Conservation (phyloP, 306 rosid species). For the Ammopiptanthus mongolicus region DNA sequence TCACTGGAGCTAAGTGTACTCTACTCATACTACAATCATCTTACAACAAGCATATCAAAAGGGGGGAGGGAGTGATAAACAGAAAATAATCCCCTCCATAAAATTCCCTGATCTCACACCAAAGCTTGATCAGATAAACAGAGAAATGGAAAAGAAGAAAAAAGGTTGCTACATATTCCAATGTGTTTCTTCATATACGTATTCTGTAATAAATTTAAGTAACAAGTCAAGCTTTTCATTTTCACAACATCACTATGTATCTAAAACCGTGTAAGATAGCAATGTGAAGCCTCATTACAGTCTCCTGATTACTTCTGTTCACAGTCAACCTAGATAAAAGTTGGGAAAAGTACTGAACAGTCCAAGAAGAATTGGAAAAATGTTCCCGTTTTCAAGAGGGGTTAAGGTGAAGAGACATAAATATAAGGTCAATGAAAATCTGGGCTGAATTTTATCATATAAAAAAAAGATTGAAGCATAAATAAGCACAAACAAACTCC, state of each 20-base stretch:
- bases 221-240: conserved; percentile 51
- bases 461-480: conserved; percentile 36
- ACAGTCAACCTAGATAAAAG: conserved; percentile 37
- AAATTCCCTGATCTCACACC: neutral
- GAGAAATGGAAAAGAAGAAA: neutral
- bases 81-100: neutral
- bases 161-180: conserved; percentile 34
- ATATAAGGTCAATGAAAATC: conserved; percentile 30
- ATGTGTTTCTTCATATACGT: conserved; percentile 38
- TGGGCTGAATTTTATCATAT: conserved; percentile 40
- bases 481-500: conserved; percentile 52
- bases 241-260: conserved; percentile 49
- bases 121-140: conserved; percentile 18
- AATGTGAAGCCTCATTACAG: conserved; percentile 54
- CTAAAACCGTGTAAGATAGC: conserved; percentile 36
- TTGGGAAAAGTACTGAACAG: conserved; percentile 44
- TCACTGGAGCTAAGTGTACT: neutral
- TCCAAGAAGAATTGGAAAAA: conserved; percentile 41
- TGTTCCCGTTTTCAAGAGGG: conserved; percentile 39
- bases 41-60: neutral
- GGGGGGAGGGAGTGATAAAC: neutral
- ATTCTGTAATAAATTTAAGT: conserved; percentile 51
- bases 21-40: neutral
- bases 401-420: conserved; percentile 43
- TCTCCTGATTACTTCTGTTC: conserved; percentile 44